Base-by-base conservation (phyloP, 768 basidiomycete genomes). In the Mrakia blollopis region DNA sequence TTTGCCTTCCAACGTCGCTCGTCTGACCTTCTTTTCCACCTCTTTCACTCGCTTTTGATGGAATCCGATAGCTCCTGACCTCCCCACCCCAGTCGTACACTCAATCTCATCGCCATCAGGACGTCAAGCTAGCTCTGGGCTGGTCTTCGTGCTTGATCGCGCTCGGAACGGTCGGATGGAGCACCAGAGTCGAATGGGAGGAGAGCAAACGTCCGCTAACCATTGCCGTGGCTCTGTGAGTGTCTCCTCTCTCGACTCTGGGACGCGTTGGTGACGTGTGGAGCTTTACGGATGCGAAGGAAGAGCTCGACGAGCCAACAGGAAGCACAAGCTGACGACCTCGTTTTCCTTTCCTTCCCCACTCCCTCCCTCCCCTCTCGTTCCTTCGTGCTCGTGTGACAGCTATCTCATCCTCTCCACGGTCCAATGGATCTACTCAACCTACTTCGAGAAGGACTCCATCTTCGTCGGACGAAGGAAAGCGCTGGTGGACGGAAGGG, bases 391-490 rank as follows among this genome's bases (percentile, higher is more conserved):
- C 21, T 41, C 23, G 13, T n/a, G 30, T 23, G 44, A 25, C 44
- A 94, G 93, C 78, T 96, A 95, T 83, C 85, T 91, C 62, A 71
- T 90, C 60, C 85, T 98, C 78, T 92, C 91, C 3, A 82, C 87
- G 37, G 81, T 89, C 16, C 91, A 93, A 83, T 88, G 91, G 18
- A 85, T 92, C 44, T 96, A 96, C 81, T 87, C 91, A n/a, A 92
- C 91, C 82, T 92, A 92, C 79, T 84, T 95, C 75, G 93, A 95
- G 82, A 90, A 91, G 47, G 87, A 91, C 77, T 90, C 89, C 72
- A 89, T 96, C 78, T 98, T 93, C 82, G 89, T 91, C 35, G 94
- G 94, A 50, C 92, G 91, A 82, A 89, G 94, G 79, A 94, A 95
- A 84, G 91, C 92, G 23, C 89, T 96, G 79, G 91, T 92, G 92